phyloP scores from a whole-genome alignment of 352 stramenopile genomes.

The Phytophthora tubulina region DNA sequence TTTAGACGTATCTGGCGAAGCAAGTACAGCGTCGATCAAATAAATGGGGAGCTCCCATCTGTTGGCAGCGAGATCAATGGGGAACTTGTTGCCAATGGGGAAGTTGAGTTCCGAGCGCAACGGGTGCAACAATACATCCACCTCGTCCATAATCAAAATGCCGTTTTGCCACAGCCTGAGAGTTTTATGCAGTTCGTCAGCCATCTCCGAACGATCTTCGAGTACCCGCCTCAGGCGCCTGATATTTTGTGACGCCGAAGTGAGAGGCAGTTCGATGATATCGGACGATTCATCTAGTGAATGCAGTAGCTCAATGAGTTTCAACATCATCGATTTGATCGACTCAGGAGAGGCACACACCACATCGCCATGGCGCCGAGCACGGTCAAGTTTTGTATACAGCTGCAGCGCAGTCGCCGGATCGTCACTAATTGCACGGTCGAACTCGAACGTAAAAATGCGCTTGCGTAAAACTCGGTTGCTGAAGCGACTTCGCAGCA shows the following conservation, averaged over 20 bases:
- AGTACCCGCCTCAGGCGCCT: conserved; percentile 74
- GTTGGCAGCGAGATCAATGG: conserved; percentile 90
- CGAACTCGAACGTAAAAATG: conserved; percentile 99
- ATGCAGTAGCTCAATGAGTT: conserved; percentile 96
- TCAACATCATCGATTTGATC: conserved; percentile 99
- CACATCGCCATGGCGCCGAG: conserved; percentile 93
- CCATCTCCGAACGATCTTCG: conserved; percentile 88
- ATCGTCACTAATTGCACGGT: conserved; percentile 94
- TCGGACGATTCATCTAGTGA: conserved; percentile 88
- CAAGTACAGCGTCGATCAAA: conserved; percentile 95
- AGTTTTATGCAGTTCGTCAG: conserved; percentile 91
- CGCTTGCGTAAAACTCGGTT: conserved; percentile 96
- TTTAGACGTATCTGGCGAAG: conserved; percentile 20
- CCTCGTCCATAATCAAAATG: conserved; percentile 95
- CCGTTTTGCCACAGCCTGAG: conserved; percentile 94
- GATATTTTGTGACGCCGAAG: conserved; percentile 76
- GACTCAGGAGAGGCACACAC: conserved; percentile 98
- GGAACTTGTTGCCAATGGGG: conserved; percentile 93
- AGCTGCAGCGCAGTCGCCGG: conserved; percentile 65
- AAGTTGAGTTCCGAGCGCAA: conserved; percentile 93
- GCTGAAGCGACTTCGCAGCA: conserved; percentile 98
- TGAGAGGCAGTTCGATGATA: conserved; percentile 68
- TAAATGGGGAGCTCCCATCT: conserved; percentile 94
- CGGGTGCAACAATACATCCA: conserved; percentile 93
- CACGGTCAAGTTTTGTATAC: conserved; percentile 89